Base-by-base conservation (phyloP, 1,284 basidiomycete genomes). In the Acaromyces ingoldii region DNA sequence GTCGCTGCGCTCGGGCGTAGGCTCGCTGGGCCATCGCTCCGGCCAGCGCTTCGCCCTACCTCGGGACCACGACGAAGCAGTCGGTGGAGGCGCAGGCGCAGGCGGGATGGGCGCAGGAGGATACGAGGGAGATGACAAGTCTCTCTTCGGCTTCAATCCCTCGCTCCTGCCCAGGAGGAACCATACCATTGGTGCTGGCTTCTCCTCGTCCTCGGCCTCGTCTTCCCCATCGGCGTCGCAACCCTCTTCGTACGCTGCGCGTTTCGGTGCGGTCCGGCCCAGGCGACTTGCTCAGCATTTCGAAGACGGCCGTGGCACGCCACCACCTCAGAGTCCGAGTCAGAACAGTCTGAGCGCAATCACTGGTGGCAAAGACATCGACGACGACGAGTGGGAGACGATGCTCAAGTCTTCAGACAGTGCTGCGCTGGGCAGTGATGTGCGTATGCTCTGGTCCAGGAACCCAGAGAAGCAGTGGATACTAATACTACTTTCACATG, bases 371-470 rank as follows among this genome's bases (percentile, higher is more conserved):
- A 50, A 55, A 6, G 64, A 67, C 28, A 17, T 60, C 7, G 66
- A 65, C 49, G 65, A 69, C 6, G 59, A 69, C 41, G 66, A 69
- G 13, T 69, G 66, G 66, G 66, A 69, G 36, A 62, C 56, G 50
- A 59, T 65, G 48, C 67, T 69, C 33, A 56, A 55, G 17, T 58
- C 60, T 9, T 53, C 13, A 19, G 45, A 55, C 17, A 52, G 53
- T 34, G 49, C 56, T 22, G 60, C 59, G 10, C 48, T 65, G 2
- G 60, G 53, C 13, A 57, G 63, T 3, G 64, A 64, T 33, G 53
- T 55, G 41, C 52, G 53, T 30, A 37, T n/a, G n/a, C 26, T 5
- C 4, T 6, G n/a, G 24, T 10, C 43, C 29, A 49, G 21, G 51
- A 30, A 29, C 33, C 17, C 26, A 24, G n/a, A 5, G 47, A 48